These are phyloP conservation scores for Thelonectria blattea DNA, from an alignment of 2,329 filamentous ascomycete species.

Conservation along the genomic window DNA sequence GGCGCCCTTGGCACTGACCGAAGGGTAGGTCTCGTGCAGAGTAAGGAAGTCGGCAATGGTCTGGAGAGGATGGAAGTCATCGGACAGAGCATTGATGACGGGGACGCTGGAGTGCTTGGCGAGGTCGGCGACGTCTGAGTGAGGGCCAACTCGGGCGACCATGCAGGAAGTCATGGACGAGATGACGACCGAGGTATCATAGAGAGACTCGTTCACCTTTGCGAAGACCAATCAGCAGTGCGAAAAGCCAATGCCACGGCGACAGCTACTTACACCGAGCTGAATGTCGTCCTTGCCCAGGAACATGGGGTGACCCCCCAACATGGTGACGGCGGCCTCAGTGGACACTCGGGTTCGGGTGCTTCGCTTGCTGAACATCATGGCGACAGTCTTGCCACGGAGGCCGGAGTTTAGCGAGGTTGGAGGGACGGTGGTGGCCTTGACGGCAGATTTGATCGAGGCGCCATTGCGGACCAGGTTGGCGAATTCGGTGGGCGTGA, in stretches of 20 bases:
- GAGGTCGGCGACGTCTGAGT: slow-evolving; percentile 74
- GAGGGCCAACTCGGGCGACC: slow-evolving; percentile 78
- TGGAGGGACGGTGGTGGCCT: slow-evolving; percentile 61
- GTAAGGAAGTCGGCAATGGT: slow-evolving; percentile 94
- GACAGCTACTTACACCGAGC: slow-evolving; percentile 68
- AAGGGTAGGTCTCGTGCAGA: slow-evolving; percentile 77
- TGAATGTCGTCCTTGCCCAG: slow-evolving; percentile 95
- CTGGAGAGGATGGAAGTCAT: slow-evolving; percentile 92
- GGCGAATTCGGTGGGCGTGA: slow-evolving; percentile 79
- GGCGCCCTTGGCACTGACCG: slow-evolving; percentile 44
- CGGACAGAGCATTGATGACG: slow-evolving; percentile 86
- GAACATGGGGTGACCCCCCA: slow-evolving; percentile 97
- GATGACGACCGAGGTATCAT: slow-evolving; percentile 89
- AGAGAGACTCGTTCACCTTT: slow-evolving; percentile 89
- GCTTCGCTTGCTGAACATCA: slow-evolving; percentile 97
- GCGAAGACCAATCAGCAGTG: slow-evolving; percentile 11
- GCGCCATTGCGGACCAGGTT: slow-evolving; percentile 84
- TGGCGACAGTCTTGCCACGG: slow-evolving; percentile 80
- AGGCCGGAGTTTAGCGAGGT: slow-evolving; percentile 66
- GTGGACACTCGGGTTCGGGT: slow-evolving; percentile 94
- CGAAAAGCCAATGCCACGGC: neutral
- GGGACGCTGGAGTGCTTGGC: slow-evolving; percentile 78
- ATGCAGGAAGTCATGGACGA: slow-evolving; percentile 91
- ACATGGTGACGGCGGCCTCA: slow-evolving; percentile 83
- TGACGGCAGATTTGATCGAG: slow-evolving; percentile 77